Evolutionary conservation across 441 rosid genomes (phyloP).

Genomic region (Kokia cookei): DNA sequence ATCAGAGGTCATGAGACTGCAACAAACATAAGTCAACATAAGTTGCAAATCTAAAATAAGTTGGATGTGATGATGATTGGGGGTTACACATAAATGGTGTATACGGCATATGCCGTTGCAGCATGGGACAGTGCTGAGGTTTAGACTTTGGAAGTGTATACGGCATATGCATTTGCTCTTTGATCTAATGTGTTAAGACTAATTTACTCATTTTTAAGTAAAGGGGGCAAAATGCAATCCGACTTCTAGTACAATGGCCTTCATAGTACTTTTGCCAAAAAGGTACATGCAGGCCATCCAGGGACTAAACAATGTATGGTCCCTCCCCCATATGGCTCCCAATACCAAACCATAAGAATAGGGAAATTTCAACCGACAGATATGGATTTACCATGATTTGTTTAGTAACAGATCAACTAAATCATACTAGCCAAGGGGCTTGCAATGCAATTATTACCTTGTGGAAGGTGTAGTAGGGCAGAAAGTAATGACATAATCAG

Average conservation of each 20-base stretch:
- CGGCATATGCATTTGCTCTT: neutral
- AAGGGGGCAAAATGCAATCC: too few relatives aligned
- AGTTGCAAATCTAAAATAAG: neutral
- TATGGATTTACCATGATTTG: neutral
- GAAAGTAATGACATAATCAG: conserved; percentile 77
- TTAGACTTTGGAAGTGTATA: neutral
- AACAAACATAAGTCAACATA: neutral
- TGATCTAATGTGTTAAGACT: too few relatives aligned
- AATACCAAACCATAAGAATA: neutral
- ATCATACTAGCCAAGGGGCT: neutral
- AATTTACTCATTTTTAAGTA: too few relatives aligned
- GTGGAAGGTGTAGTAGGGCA: conserved; percentile 61
- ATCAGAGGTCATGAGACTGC: conserved; percentile 32
- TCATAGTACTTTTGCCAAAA: neutral
- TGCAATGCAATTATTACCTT: conserved; percentile 34
- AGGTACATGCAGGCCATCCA: neutral
- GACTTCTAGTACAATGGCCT: too few relatives aligned
- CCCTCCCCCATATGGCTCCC: neutral
- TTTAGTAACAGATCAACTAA: neutral
- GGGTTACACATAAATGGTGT: too few relatives aligned
- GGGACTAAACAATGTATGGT: neutral
- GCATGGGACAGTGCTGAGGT: conserved; percentile 1
- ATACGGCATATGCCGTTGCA: neutral
- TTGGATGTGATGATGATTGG: neutral
- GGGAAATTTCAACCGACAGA: neutral